These are phyloP conservation scores for Magnusiomyces suaveolens DNA, from an alignment of 1,139 yeast species.

Conservation along the genomic window DNA sequence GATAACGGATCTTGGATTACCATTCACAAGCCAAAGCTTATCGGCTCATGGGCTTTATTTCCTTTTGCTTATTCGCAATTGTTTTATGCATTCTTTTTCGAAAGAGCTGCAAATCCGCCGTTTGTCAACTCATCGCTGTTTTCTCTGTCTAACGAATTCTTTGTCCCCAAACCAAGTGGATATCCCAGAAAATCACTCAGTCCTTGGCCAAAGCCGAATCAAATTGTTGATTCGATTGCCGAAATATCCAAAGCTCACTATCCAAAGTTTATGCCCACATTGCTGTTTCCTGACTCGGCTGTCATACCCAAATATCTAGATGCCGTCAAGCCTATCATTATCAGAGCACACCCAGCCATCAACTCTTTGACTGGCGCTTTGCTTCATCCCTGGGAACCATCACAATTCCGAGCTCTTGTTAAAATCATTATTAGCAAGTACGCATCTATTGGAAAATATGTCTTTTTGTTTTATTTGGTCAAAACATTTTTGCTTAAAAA, in stretches of 20 bases:
- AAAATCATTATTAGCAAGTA: constrained; percentile 25
- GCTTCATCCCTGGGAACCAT: constrained; percentile 31
- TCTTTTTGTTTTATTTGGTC: constrained; percentile 27
- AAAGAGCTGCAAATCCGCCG: constrained; percentile 32
- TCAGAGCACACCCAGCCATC: constrained; percentile 34
- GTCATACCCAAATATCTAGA: constrained; percentile 24
- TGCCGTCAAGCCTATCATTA: constrained; percentile 27
- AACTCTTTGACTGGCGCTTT: constrained; percentile 32
- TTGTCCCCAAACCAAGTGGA: constrained; percentile 27
- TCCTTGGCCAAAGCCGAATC: constrained; percentile 30
- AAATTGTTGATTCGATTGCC: constrained; percentile 29
- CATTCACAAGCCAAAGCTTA: constrained; percentile 28
- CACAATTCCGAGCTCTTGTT: constrained; percentile 25
- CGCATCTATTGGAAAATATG: constrained; percentile 25
- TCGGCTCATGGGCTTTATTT: constrained; percentile 36
- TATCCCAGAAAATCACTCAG: constrained; percentile 21
- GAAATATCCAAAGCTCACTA: constrained; percentile 27
- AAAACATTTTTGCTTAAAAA: constrained; percentile 16
- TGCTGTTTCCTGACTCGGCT: constrained; percentile 26
- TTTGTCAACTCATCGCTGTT: constrained; percentile 27
- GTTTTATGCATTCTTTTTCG: constrained; percentile 30
- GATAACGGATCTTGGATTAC: constrained; percentile 29
- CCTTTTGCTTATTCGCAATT: constrained; percentile 37
- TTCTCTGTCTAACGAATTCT: constrained; percentile 27
- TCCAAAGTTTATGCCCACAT: constrained; percentile 33